Percentiles rank a stretch among this genome's conserved stretches.
Conservation (phyloP, 441 rosid species). For the Sinapis alba region DNA sequence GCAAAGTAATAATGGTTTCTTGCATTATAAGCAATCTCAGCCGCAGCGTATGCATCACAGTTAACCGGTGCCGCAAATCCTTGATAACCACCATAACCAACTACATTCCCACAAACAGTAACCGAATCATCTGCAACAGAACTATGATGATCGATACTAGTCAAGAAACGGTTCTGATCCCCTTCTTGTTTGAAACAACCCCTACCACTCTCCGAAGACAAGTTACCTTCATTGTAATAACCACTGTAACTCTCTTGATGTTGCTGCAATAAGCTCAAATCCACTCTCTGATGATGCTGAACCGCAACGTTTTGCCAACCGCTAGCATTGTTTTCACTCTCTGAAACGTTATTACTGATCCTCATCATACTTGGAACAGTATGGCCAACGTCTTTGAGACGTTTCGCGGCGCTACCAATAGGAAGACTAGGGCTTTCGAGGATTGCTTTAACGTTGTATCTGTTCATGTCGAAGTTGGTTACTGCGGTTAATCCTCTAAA, state of each 20-base stretch:
- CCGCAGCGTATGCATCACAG: constrained; percentile 36
- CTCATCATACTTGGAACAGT: constrained; percentile 23
- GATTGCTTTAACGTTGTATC: constrained; percentile 86
- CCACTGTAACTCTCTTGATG: constrained; percentile 34
- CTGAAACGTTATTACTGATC: constrained; percentile 14
- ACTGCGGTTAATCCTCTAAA: constrained; percentile 92
- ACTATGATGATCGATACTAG: constrained; percentile 48
- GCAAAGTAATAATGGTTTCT: constrained; percentile 51
- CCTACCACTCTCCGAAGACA: constrained; percentile 36
- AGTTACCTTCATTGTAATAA: constrained; percentile 44
- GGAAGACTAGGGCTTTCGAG: constrained; percentile 88
- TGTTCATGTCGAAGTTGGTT: constrained; percentile 91
- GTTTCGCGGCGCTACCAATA: constrained; percentile 74
- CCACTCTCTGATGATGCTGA: constrained; percentile 48
- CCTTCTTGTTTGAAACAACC: constrained; percentile 79
- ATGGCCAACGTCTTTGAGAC: constrained; percentile 46
- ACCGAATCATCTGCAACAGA: constrained; percentile 52
- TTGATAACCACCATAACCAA: constrained; percentile 41
- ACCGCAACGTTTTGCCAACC: constrained; percentile 55
- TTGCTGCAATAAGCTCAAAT: constrained; percentile 43
- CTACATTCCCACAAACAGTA: constrained; percentile 42
- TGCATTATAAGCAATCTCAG: constrained; percentile 46
- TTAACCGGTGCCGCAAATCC: constrained; percentile 48
- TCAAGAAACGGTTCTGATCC: constrained; percentile 52
- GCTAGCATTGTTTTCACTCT: constrained; percentile 4